Conservation (phyloP, 805 yeast species). For the Pichia pseudocactophila region DNA sequence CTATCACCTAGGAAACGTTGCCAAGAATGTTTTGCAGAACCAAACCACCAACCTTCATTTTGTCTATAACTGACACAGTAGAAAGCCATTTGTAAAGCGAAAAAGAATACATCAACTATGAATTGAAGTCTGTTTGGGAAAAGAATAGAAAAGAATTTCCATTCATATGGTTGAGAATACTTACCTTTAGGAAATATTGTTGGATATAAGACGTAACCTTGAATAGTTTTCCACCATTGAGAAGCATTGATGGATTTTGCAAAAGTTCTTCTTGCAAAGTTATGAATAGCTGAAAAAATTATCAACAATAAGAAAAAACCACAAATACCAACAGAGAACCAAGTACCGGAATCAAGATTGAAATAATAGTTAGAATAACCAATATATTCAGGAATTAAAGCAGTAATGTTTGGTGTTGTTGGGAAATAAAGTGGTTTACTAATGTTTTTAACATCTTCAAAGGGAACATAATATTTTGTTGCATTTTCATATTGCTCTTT, state of each 20-base stretch:
- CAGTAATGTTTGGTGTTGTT: slow-evolving; percentile 10
- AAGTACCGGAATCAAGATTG: slow-evolving; percentile 23
- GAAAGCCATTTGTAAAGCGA: slow-evolving; percentile 20
- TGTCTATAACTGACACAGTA: slow-evolving; percentile 15
- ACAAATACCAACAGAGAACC: slow-evolving; percentile 29
- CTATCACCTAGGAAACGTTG: slow-evolving; percentile 26
- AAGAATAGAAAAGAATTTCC: slow-evolving; percentile 13
- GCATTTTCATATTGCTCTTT: slow-evolving; percentile 25
- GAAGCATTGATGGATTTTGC: slow-evolving; percentile 20
- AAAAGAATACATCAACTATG: slow-evolving; percentile 20
- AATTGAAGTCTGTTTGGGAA: slow-evolving; percentile 29
- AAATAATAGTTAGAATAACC: slow-evolving; percentile 15
- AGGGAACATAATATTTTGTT: slow-evolving; percentile 15
- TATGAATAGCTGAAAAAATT: slow-evolving; percentile 27
- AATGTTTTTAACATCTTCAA: slow-evolving; percentile 6
- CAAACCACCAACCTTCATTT: slow-evolving; percentile 18
- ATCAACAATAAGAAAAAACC: slow-evolving; percentile 33
- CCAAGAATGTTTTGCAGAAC: slow-evolving; percentile 27
- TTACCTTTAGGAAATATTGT: slow-evolving; percentile 26
- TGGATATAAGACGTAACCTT: slow-evolving; percentile 33
- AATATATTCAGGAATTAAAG: background rate
- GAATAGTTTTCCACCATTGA: slow-evolving; percentile 24
- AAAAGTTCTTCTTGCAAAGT: slow-evolving; percentile 25
- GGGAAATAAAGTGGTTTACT: slow-evolving; percentile 14
- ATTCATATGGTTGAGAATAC: slow-evolving; percentile 13